phyloP scores from a whole-genome alignment of 176 grass and related monocot species.

The Oryza australiensis region DNA sequence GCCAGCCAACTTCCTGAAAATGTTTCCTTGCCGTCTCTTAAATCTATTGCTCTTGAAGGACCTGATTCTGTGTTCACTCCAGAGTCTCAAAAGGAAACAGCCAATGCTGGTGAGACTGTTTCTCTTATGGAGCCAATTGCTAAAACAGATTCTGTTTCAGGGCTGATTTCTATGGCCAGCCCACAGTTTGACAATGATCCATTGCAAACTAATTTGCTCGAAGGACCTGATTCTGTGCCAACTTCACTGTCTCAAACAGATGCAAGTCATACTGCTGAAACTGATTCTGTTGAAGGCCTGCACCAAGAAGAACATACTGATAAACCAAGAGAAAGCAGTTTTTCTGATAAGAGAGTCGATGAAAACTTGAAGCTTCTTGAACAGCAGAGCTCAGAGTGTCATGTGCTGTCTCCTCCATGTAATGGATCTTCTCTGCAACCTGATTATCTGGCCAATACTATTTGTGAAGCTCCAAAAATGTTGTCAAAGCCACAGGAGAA shows the following conservation, averaged over 20 bases:
- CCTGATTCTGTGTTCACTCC: background rate
- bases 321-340: background rate
- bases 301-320: background rate
- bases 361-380: slow-evolving; percentile 1
- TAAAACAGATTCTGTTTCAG: slow-evolving; percentile 2
- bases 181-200: background rate
- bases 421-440: slow-evolving; percentile 10
- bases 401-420: background rate
- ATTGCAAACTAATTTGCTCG: background rate
- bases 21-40: background rate
- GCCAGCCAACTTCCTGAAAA: background rate
- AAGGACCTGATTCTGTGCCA: background rate
- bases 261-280: background rate
- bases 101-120: background rate
- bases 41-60: background rate
- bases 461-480: slow-evolving; percentile 8
- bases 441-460: background rate
- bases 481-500: background rate
- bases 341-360: background rate
- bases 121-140: background rate
- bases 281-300: background rate
- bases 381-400: slow-evolving; percentile 25
- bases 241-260: background rate
- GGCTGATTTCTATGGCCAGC: background rate
- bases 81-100: background rate